Evolutionary conservation across 2,329 filamentous ascomycete genomes (phyloP).

Genomic region (Fusarium redolens): DNA sequence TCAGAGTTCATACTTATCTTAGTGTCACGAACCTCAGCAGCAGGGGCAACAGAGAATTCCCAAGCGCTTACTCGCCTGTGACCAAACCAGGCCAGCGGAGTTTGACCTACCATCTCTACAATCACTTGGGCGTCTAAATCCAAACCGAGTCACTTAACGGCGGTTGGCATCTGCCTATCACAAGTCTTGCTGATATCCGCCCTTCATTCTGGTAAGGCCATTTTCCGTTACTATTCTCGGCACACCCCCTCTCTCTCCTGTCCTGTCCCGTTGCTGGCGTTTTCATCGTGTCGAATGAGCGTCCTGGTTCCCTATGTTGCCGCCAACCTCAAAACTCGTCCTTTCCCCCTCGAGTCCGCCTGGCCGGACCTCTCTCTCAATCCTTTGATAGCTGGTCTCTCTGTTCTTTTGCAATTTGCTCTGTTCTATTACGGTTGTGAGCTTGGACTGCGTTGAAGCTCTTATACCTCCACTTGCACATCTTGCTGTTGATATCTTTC

Average conservation of each 20-base stretch:
- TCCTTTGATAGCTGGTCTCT: constrained; percentile 68
- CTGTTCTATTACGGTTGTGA: constrained; percentile 42
- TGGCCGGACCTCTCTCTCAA: constrained; percentile 51
- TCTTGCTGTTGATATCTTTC: constrained; percentile 18
- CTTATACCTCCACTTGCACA: constrained; percentile 30
- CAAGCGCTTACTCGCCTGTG: constrained; percentile 8
- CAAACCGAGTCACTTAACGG: constrained; percentile 39
- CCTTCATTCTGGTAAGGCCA: constrained; percentile 44
- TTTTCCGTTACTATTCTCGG: constrained; percentile 41
- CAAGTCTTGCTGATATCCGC: constrained; percentile 35
- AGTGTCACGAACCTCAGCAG: not conserved
- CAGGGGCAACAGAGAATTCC: constrained; percentile 4
- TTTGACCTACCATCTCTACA: constrained; percentile 52
- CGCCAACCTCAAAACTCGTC: constrained; percentile 62
- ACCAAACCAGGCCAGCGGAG: constrained; percentile 28
- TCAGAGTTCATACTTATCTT: not conserved
- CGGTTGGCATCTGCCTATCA: constrained; percentile 46
- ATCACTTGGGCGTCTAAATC: constrained; percentile 45
- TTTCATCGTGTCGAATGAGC: constrained; percentile 51
- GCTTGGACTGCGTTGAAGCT: constrained; percentile 46
- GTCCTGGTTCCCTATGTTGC: constrained; percentile 43
- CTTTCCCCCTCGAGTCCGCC: constrained; percentile 54
- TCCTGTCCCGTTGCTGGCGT: constrained; percentile 50
- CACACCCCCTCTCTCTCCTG: constrained; percentile 39
- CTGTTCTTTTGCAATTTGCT: constrained; percentile 53